Evolutionary conservation across 352 stramenopile species (phyloP), one percentile per base, ranked within the genome.

Genomic region (Globisporangium emineosum): DNA sequence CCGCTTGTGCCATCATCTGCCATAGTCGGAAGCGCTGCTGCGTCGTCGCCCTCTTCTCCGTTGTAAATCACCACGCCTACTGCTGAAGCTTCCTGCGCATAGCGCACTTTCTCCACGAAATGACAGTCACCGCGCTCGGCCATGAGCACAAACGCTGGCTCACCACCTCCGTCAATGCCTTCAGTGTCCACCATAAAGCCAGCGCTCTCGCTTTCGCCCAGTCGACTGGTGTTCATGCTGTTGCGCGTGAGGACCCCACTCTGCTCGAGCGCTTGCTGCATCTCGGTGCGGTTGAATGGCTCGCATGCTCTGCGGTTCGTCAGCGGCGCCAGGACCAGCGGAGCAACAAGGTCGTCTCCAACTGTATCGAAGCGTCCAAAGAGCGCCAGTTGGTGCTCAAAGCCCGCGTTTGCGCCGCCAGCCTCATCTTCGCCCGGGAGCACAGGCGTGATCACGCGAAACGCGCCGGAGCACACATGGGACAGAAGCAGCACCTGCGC

Each of bases 81-180:
- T 6, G 57, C 57, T 7, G 12, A 25, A 17, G 32, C 29, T 49
- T 56, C 29, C 21, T 63, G 57, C n/a, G 57, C 57, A 21, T 63
- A 66, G 65, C 77, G 82, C 51, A 83, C 73, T 66, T 86, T 86
- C 37, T 80, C 72, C 27, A 80, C 77, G 57, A 83, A 83, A 60
- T 83, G 74, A 68, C 83, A 79, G 70, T 35, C 57, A 13, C 30
- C 43, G 13, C 30, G 45, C 30, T 63, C 30, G n/a, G 57, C 23
- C 12, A 63, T 21, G n/a, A 63, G 57, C 29, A 63, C 45, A 19
- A 63, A 63, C 29, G 57, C 30, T 6, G 21, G 9, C 4, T 8
- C 23, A 0, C 1, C 57, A n/a, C 17, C 23, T 10, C 21, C 37
- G 9, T 61, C 55, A 19, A 15, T 25, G n/a, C n/a, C 43, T 10